A percentile compares a stretch with the other conserved stretches of the same genome.
These are phyloP conservation scores for Globisporangium lucens DNA, from an alignment of 352 stramenopile genomes.

Conservation along the genomic window DNA sequence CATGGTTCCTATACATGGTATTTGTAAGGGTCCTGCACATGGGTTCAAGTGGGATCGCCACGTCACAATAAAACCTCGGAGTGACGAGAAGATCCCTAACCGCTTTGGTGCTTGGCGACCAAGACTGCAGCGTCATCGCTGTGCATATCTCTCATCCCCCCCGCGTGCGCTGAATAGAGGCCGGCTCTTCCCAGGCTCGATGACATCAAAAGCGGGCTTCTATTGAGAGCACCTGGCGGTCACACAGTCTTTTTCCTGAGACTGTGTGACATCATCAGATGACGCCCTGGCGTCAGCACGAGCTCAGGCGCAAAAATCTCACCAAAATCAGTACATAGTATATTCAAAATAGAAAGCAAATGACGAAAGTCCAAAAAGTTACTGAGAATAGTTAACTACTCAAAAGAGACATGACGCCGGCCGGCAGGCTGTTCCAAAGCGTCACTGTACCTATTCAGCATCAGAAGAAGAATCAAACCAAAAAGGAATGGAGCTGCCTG, in stretches of 20 bases:
- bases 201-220: slow-evolving; percentile 12
- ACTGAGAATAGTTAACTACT: too few species aligned
- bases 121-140: neutral
- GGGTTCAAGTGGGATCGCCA: neutral
- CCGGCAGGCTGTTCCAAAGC: neutral
- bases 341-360: too few species aligned
- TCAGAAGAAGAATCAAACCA: neutral
- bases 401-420: too few species aligned
- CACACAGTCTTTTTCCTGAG: neutral
- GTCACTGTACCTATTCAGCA: neutral
- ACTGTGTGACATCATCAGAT: slow-evolving; percentile 36
- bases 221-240: slow-evolving; percentile 9
- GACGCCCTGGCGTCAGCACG: slow-evolving; percentile 7
- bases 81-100: neutral
- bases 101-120: slow-evolving; percentile 9
- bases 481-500: too few species aligned
- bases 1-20: too few species aligned
- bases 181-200: neutral
- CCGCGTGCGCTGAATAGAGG: neutral
- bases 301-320: too few species aligned
- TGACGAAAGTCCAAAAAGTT: too few species aligned
- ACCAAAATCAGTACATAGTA: too few species aligned
- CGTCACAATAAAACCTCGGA: slow-evolving; percentile 12
- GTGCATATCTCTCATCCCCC: too few species aligned
- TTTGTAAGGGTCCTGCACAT: too few species aligned